A percentile compares a stretch with the other conserved stretches of the same genome.
Conservation (phyloP, 768 basidiomycete genomes). For the Dendrothele bispora region DNA sequence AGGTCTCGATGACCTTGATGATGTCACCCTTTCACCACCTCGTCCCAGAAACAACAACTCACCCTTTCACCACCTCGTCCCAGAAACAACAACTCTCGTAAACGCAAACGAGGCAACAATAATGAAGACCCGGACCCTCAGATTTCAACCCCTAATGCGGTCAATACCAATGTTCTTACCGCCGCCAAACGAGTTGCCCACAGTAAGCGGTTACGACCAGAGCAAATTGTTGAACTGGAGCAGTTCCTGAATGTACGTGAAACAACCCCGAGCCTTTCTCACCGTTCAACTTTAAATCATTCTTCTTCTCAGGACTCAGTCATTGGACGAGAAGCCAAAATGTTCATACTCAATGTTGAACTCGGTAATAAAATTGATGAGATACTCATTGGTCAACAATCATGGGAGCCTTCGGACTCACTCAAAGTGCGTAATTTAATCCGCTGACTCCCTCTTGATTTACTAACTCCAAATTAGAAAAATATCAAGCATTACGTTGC, state of each 20-base stretch:
- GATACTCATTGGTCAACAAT: constrained; percentile 1
- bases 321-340: constrained; percentile 1
- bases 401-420: neutral
- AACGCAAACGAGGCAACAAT: neutral
- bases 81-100: too few relatives aligned
- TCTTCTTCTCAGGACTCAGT: constrained; percentile 3
- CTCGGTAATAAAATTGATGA: neutral
- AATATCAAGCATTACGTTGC: constrained; percentile 9
- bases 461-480: neutral
- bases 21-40: neutral
- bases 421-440: neutral
- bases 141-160: too few relatives aligned
- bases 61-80: neutral
- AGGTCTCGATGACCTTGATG: neutral
- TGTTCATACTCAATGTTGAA: neutral
- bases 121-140: neutral
- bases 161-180: constrained; percentile 4
- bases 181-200: neutral
- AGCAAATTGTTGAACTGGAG: constrained; percentile 5
- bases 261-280: too few relatives aligned
- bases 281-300: neutral
- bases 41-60: neutral
- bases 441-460: neutral
- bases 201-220: neutral
- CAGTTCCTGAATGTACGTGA: constrained; percentile 3